These are phyloP conservation scores for Ramaria rubella DNA, from an alignment of 768 basidiomycete genomes.

Conservation along the genomic window DNA sequence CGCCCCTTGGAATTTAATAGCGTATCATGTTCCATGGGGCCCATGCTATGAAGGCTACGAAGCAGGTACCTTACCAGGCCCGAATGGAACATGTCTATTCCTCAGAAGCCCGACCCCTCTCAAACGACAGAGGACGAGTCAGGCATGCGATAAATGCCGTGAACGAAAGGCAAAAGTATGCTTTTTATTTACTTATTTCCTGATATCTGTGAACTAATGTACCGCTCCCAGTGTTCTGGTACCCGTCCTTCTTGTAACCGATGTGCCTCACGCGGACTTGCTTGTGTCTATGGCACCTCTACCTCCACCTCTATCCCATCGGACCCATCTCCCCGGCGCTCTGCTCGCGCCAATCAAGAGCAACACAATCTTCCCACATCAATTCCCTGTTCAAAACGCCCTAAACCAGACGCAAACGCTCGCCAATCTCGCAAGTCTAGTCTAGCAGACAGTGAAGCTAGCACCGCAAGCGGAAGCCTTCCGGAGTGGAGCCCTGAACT, in stretches of 20 bases:
- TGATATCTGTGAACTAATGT: constrained; percentile 1
- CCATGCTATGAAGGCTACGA: constrained; percentile 27
- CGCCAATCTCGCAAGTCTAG: background rate
- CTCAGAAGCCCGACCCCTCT: constrained; percentile 34
- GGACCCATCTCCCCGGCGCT: background rate
- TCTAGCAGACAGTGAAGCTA: background rate
- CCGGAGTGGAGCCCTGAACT: background rate
- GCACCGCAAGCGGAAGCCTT: background rate
- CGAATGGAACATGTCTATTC: constrained; percentile 30
- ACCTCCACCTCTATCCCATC: background rate
- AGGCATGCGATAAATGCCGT: constrained; percentile 73
- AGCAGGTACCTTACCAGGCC: constrained; percentile 30
- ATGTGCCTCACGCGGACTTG: constrained; percentile 49
- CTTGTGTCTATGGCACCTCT: constrained; percentile 48
- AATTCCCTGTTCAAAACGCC: too few species aligned
- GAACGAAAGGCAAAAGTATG: constrained; percentile 67
- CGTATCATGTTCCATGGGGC: constrained; percentile 36
- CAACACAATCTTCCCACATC: background rate
- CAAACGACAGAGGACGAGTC: constrained; percentile 49
- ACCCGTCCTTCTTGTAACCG: constrained; percentile 65
- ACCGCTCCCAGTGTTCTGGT: constrained; percentile 51
- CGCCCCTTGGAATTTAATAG: constrained; percentile 31
- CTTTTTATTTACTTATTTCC: background rate
- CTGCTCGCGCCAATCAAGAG: background rate
- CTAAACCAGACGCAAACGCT: background rate